These are phyloP conservation scores for Zymoseptoria brevis DNA, from an alignment of 2,329 filamentous ascomycete species.

Conservation along the genomic window DNA sequence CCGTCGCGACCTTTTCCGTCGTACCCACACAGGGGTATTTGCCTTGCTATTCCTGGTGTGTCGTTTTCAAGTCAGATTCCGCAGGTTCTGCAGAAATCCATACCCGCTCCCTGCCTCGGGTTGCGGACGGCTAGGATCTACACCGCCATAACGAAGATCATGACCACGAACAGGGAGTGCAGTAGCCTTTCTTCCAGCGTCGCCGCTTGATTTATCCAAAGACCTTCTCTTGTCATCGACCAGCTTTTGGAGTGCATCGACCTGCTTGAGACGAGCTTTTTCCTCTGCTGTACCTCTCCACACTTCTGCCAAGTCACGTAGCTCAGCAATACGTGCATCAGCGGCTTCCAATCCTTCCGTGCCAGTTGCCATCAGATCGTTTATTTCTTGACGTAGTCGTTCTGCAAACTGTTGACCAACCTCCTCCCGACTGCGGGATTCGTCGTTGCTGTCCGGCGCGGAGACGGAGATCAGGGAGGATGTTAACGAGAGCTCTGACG, in stretches of 20 bases:
- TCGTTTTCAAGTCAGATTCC: constrained; percentile 34
- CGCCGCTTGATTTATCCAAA: constrained; percentile 30
- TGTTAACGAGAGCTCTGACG: constrained; percentile 76
- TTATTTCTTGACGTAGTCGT: constrained; percentile 63
- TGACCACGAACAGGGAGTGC: constrained; percentile 15
- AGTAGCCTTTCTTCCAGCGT: constrained; percentile 7
- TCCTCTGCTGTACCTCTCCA: constrained; percentile 98
- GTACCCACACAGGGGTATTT: background rate
- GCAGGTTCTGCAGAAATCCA: constrained; percentile 46
- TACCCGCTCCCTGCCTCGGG: constrained; percentile 33
- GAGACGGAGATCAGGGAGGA: constrained; percentile 88
- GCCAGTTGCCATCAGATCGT: constrained; percentile 51
- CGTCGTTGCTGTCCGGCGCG: constrained; percentile 54
- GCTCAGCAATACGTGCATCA: constrained; percentile 62
- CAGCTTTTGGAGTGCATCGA: constrained; percentile 71
- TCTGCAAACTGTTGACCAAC: constrained; percentile 77
- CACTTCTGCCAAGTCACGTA: constrained; percentile 67
- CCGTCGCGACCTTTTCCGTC: too few relatives aligned
- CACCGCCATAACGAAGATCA: constrained; percentile 25
- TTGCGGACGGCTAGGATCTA: constrained; percentile 10
- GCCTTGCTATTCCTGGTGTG: background rate
- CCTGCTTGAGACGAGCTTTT: constrained; percentile 70
- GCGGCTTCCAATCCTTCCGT: constrained; percentile 67
- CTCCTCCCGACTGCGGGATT: constrained; percentile 64
- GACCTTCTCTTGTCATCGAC: constrained; percentile 63